phyloP scores from a whole-genome alignment of 2,329 filamentous ascomycete genomes.

The Ceratocystis diversiconidia region DNA sequence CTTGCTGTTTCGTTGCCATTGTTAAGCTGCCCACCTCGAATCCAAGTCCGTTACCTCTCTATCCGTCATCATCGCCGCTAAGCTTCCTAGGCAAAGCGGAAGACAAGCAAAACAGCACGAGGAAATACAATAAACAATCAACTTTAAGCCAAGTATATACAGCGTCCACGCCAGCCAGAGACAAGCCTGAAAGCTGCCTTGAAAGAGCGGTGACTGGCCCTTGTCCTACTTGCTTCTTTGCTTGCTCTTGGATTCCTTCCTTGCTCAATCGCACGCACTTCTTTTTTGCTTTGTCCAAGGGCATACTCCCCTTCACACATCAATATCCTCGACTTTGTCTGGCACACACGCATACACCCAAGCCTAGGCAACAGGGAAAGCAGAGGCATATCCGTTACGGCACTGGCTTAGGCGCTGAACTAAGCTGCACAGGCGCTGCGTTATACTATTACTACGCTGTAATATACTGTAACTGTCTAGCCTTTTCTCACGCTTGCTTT shows the following conservation, averaged over 20 bases:
- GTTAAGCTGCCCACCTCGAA: neutral
- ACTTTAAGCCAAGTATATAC: neutral
- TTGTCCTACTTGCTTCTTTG: constrained; percentile 5
- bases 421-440: constrained; percentile 2
- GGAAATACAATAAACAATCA: neutral
- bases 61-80: no score
- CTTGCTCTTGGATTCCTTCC: constrained; percentile 10
- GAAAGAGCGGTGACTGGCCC: constrained; percentile 17
- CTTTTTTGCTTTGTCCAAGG: constrained; percentile 1
- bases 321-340: constrained; percentile 1
- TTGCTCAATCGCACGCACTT: neutral
- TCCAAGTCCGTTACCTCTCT: neutral
- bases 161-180: neutral
- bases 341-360: neutral
- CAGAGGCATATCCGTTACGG: no score
- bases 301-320: neutral
- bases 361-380: no score
- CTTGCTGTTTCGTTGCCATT: neutral
- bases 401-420: neutral
- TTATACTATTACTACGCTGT: neutral
- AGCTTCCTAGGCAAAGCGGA: no score
- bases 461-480: neutral
- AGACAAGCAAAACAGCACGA: neutral
- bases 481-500: constrained; percentile 4
- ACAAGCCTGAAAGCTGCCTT: neutral